Evolutionary conservation across 176 grass and related monocot genomes (phyloP).

Genomic region (Oryza nivara): DNA sequence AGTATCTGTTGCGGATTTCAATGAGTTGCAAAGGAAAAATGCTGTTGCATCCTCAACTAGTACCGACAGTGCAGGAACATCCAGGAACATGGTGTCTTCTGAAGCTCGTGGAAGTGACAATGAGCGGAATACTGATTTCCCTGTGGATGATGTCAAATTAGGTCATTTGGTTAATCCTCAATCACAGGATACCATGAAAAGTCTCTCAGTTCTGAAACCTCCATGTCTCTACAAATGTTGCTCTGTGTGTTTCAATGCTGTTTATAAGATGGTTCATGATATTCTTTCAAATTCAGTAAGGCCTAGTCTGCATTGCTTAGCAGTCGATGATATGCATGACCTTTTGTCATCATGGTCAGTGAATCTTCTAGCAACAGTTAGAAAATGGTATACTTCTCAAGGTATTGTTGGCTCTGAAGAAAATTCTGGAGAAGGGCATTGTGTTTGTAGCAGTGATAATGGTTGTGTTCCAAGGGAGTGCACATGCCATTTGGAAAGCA

Average conservation of each 20-base stretch:
- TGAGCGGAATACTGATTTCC: conserved; percentile 32
- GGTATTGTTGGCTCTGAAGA: conserved; percentile 37
- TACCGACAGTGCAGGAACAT: conserved; percentile 34
- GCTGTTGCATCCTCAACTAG: conserved; percentile 26
- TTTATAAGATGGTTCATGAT: conserved; percentile 59
- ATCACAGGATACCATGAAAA: conserved; percentile 19
- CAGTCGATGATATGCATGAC: conserved; percentile 83
- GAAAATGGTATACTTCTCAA: conserved; percentile 59
- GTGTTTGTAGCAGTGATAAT: conserved; percentile 51
- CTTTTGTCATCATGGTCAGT: conserved; percentile 71
- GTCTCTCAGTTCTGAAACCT: conserved; percentile 42
- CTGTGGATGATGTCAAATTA: conserved; percentile 36
- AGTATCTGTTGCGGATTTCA: conserved; percentile 31
- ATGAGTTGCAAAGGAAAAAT: conserved; percentile 41
- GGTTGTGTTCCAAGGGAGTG: conserved; percentile 61
- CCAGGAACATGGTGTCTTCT: conserved; percentile 31
- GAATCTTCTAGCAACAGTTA: conserved; percentile 63
- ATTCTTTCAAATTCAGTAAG: conserved; percentile 65
- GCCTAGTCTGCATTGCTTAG: conserved; percentile 47
- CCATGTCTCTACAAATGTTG: conserved; percentile 83
- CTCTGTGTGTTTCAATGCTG: conserved; percentile 51
- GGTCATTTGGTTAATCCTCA: conserved; percentile 38
- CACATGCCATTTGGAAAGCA: conserved; percentile 57
- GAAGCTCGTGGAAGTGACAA: conserved; percentile 32
- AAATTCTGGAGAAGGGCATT: conserved; percentile 33